Evolutionary conservation across 2,329 filamentous ascomycete genomes (phyloP).

Genomic region (Stylonectria norvegica): DNA sequence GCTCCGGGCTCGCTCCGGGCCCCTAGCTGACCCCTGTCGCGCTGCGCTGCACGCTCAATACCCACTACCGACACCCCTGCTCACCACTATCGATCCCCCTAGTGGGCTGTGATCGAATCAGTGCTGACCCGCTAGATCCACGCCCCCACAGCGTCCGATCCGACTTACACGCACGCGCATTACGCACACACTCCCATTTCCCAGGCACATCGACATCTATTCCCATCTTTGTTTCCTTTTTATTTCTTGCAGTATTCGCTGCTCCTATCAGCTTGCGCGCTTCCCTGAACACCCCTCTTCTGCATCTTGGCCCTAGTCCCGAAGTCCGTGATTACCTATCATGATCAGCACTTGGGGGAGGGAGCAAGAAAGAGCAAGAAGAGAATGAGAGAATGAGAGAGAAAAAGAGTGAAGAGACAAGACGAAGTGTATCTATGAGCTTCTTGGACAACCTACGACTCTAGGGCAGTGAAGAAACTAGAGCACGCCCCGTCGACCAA

Average conservation of each 20-base stretch:
- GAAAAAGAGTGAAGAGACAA: too few species aligned
- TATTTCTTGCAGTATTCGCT: slow-evolving; percentile 11
- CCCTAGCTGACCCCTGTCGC: slow-evolving; percentile 26
- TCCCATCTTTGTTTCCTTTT: slow-evolving; percentile 7
- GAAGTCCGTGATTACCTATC: background rate
- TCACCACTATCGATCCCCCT: slow-evolving; percentile 24
- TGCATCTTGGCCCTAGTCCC: background rate
- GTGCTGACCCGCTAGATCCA: slow-evolving; percentile 18
- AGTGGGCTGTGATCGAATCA: slow-evolving; percentile 20
- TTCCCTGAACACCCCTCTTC: background rate
- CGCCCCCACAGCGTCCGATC: slow-evolving; percentile 16
- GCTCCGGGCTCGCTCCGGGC: slow-evolving; percentile 19
- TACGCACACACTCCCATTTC: slow-evolving; percentile 20
- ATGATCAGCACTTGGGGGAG: too few species aligned
- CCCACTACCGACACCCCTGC: slow-evolving; percentile 28
- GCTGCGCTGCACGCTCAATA: slow-evolving; percentile 12
- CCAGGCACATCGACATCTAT: background rate
- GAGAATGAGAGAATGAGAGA: too few species aligned
- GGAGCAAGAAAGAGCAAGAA: too few species aligned
- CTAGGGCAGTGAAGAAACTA: too few species aligned
- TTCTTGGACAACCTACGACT: too few species aligned
- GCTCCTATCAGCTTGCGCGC: background rate
- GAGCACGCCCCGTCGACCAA: too few species aligned
- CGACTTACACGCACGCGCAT: slow-evolving; percentile 20
- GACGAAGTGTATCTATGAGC: too few species aligned